These are phyloP conservation scores for Iris macrosiphon DNA, from an alignment of 106 monocot genomes.

Conservation along the genomic window DNA sequence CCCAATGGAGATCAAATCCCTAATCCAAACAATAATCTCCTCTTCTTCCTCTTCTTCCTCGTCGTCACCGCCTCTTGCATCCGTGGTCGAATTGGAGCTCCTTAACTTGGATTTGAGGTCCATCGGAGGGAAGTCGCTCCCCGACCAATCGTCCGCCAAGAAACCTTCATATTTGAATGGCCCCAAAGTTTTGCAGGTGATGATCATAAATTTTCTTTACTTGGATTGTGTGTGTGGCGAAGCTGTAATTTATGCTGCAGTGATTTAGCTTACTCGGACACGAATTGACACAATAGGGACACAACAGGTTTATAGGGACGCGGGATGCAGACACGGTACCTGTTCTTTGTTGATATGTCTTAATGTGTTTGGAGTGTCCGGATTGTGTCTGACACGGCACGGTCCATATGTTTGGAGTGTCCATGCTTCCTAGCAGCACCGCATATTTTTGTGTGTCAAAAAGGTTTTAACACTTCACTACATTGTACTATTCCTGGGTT, in stretches of 20 bases:
- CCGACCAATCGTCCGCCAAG: slow-evolving; percentile 46
- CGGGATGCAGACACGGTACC: background rate
- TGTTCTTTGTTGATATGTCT: background rate
- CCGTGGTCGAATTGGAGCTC: slow-evolving; percentile 55
- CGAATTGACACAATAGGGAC: background rate
- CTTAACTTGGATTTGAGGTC: slow-evolving; percentile 67
- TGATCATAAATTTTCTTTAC: background rate
- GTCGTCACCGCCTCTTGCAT: slow-evolving; percentile 1
- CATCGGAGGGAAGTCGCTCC: slow-evolving; percentile 69
- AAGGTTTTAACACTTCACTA: too few species aligned
- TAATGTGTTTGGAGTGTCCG: too few species aligned
- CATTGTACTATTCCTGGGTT: too few species aligned
- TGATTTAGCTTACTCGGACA: background rate
- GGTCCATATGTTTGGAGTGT: too few species aligned
- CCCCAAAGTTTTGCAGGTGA: slow-evolving; percentile 74
- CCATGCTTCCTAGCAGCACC: too few species aligned
- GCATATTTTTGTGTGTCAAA: too few species aligned
- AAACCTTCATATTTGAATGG: slow-evolving; percentile 49
- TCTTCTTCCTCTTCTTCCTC: background rate
- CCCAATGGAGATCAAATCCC: slow-evolving; percentile 19
- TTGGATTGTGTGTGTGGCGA: background rate
- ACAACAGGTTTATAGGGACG: background rate
- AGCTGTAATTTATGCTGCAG: background rate
- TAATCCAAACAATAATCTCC: slow-evolving; percentile 15
- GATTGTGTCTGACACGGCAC: too few species aligned